phyloP scores from a whole-genome alignment of 176 grass and related monocot genomes.

The Raddia distichophylla region DNA sequence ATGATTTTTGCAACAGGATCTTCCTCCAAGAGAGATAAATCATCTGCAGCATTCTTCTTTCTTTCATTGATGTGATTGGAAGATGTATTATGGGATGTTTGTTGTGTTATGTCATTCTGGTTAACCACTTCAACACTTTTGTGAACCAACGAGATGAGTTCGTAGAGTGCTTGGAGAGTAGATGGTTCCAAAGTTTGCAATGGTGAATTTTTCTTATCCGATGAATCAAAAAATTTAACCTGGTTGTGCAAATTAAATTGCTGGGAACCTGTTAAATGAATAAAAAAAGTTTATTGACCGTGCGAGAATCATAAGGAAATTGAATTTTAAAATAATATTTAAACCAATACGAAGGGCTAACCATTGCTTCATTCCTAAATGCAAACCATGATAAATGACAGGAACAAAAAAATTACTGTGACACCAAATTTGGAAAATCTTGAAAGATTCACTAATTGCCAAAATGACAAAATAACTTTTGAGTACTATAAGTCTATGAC shows the following conservation, averaged over 20 bases:
- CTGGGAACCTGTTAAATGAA: slow-evolving; percentile 53
- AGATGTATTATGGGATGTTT: slow-evolving; percentile 42
- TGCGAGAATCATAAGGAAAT: slow-evolving; percentile 25
- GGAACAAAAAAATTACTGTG: not conserved
- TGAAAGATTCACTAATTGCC: not conserved
- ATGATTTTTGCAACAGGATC: slow-evolving; percentile 71
- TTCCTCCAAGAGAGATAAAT: slow-evolving; percentile 54
- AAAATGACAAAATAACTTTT: not conserved
- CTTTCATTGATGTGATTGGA: slow-evolving; percentile 42
- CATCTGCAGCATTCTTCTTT: slow-evolving; percentile 41
- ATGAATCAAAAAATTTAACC: slow-evolving; percentile 24
- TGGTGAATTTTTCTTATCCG: slow-evolving; percentile 45
- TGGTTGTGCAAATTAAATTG: slow-evolving; percentile 36
- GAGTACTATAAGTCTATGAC: not conserved
- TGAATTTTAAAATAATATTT: not conserved
- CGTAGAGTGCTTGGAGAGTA: slow-evolving; percentile 66
- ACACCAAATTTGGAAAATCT: not conserved
- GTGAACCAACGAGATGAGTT: slow-evolving; percentile 86
- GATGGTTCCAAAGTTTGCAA: slow-evolving; percentile 66
- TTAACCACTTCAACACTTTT: slow-evolving; percentile 52
- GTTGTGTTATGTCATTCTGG: slow-evolving; percentile 47
- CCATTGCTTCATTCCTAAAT: slow-evolving; percentile 2
- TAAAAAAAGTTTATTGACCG: slow-evolving; percentile 13
- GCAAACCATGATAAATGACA: not conserved
- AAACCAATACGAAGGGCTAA: not conserved